phyloP scores from a whole-genome alignment of 305 asterid species.

The Plantago lanceolata region DNA sequence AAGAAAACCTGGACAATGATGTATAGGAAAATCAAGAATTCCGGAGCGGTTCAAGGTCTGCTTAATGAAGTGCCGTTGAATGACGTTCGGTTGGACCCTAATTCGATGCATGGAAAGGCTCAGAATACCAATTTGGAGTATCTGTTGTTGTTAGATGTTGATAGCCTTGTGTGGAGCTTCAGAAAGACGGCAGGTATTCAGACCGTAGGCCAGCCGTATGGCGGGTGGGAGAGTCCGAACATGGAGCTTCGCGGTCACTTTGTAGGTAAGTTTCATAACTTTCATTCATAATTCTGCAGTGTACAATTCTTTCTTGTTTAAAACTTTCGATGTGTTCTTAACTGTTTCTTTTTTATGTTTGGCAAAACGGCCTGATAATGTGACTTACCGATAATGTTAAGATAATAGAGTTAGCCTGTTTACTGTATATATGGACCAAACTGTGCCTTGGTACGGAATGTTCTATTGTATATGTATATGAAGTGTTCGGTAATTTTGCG shows the following conservation, averaged over 20 bases:
- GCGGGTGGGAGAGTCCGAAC: constrained; percentile 74
- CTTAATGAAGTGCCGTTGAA: constrained; percentile 50
- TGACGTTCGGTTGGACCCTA: constrained; percentile 62
- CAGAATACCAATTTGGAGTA: constrained; percentile 84
- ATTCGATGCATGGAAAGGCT: constrained; percentile 60
- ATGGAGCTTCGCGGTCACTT: constrained; percentile 85
- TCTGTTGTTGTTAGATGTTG: constrained; percentile 65
- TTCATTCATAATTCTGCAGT: neutral
- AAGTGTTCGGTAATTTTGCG: neutral
- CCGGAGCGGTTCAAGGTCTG: constrained; percentile 18
- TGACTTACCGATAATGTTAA: neutral
- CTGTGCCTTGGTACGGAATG: too few relatives aligned
- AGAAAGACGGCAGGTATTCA: constrained; percentile 66
- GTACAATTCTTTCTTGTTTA: neutral
- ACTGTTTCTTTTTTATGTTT: neutral
- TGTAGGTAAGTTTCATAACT: constrained; percentile 93
- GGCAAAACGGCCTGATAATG: neutral
- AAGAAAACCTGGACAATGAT: constrained; percentile 46
- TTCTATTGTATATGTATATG: too few relatives aligned
- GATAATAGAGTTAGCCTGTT: too few relatives aligned
- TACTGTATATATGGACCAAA: too few relatives aligned
- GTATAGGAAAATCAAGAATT: constrained; percentile 51
- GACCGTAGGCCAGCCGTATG: constrained; percentile 57
- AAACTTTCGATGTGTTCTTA: neutral
- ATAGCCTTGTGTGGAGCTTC: constrained; percentile 77